A percentile compares a stretch with the other conserved stretches of the same genome.
These are phyloP conservation scores for Eutypa lata DNA, from an alignment of 2,329 filamentous ascomycete species.

Conservation along the genomic window DNA sequence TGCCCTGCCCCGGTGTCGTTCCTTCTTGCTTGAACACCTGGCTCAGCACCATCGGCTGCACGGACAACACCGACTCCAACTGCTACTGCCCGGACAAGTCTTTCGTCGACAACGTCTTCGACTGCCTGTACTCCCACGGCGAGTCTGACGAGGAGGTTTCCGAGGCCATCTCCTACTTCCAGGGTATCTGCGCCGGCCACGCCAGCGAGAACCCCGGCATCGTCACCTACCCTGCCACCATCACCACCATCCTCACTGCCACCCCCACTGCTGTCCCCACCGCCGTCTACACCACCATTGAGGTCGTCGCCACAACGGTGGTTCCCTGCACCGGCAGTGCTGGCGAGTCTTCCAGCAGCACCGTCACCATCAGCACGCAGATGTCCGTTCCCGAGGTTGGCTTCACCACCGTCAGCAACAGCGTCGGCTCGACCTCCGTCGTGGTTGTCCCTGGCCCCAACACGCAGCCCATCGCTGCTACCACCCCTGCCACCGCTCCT, in stretches of 20 bases:
- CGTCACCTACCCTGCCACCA: slow-evolving; percentile 67
- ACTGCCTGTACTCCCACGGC: slow-evolving; percentile 77
- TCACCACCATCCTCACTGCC: slow-evolving; percentile 58
- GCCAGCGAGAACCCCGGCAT: slow-evolving; percentile 79
- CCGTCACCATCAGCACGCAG: slow-evolving; percentile 42
- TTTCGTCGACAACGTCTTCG: slow-evolving; percentile 76
- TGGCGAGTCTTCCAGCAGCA: slow-evolving; percentile 46
- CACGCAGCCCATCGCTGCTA: slow-evolving; percentile 4
- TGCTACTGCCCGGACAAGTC: slow-evolving; percentile 84
- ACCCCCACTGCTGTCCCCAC: slow-evolving; percentile 40
- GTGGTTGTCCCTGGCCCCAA: slow-evolving; percentile 34
- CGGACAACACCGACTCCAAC: slow-evolving; percentile 73
- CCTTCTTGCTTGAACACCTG: slow-evolving; percentile 92
- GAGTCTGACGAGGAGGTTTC: slow-evolving; percentile 63
- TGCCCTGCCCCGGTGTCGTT: slow-evolving; percentile 67
- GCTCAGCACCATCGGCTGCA: slow-evolving; percentile 71
- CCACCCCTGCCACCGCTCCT: slow-evolving; percentile 27
- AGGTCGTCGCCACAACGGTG: slow-evolving; percentile 48
- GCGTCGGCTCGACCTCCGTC: slow-evolving; percentile 37
- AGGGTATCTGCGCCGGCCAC: slow-evolving; percentile 82
- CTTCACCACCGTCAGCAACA: slow-evolving; percentile 31
- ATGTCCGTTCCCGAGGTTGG: slow-evolving; percentile 41
- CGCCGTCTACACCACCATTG: slow-evolving; percentile 44
- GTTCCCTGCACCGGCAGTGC: slow-evolving; percentile 46
- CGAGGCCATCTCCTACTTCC: slow-evolving; percentile 76